These are phyloP conservation scores for Eutrema yunnanense DNA, from an alignment of 345 rosid species.

Conservation along the genomic window DNA sequence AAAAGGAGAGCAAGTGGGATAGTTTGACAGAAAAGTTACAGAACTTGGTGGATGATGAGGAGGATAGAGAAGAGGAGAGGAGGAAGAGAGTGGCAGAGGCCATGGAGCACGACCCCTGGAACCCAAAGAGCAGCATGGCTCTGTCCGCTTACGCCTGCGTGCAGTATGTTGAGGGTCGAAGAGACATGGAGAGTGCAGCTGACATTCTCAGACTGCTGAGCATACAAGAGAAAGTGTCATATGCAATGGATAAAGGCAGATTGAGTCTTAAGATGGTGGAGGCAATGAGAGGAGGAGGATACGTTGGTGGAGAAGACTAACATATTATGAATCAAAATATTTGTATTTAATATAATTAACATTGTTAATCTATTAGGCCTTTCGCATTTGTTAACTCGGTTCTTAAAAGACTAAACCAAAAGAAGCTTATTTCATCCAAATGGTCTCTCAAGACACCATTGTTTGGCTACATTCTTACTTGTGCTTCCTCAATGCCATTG, in stretches of 20 bases:
- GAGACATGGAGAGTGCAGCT: constrained; percentile 24
- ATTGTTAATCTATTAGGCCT: neutral
- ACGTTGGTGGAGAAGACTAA: constrained; percentile 9
- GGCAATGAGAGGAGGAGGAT: constrained; percentile 27
- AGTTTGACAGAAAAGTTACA: constrained; percentile 20
- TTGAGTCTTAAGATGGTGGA: constrained; percentile 20
- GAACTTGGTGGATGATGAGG: constrained; percentile 18
- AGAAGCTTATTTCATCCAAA: neutral
- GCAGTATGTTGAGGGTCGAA: constrained; percentile 27
- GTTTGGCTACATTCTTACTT: neutral
- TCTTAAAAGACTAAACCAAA: neutral
- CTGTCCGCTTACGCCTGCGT: constrained; percentile 35
- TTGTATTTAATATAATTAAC: neutral
- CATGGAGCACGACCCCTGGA: constrained; percentile 24
- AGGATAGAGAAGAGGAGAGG: constrained; percentile 31
- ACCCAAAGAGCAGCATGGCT: constrained; percentile 8
- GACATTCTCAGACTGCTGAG: constrained; percentile 12
- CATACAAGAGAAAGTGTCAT: constrained; percentile 1
- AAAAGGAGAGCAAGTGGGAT: constrained; percentile 29
- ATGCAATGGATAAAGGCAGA: constrained; percentile 8
- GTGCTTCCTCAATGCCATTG: constrained; percentile 5
- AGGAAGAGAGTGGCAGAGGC: constrained; percentile 34
- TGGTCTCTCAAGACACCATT: neutral
- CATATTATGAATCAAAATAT: neutral
- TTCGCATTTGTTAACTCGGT: neutral